phyloP scores from a whole-genome alignment of 176 grass and related monocot species.

The Ensete glaucum region DNA sequence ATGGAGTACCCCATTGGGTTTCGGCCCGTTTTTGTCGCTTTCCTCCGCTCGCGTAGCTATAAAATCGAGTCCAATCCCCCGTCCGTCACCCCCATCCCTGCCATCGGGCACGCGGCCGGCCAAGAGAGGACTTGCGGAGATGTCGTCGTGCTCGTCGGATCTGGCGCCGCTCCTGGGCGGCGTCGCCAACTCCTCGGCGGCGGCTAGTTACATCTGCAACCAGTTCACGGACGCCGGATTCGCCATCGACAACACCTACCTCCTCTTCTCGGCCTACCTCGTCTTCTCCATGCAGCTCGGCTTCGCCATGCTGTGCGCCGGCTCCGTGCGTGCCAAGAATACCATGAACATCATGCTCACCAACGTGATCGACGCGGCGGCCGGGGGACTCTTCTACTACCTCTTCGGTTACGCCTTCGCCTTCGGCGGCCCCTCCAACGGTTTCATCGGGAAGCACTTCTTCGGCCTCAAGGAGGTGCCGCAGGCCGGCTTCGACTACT shows the following conservation, averaged over 20 bases:
- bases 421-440: slow-evolving; percentile 76
- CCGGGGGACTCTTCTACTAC: slow-evolving; percentile 88
- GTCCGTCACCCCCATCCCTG: not conserved
- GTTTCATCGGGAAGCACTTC: slow-evolving; percentile 87
- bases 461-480: slow-evolving; percentile 73
- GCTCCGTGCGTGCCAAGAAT: slow-evolving; percentile 89
- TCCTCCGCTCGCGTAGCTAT: not conserved
- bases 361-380: slow-evolving; percentile 83
- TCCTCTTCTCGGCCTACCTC: slow-evolving; percentile 94
- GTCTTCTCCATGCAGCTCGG: slow-evolving; percentile 97
- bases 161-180: slow-evolving; percentile 57
- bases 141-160: slow-evolving; percentile 66
- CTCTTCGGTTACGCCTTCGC: slow-evolving; percentile 95
- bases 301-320: slow-evolving; percentile 91
- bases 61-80: not conserved
- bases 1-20: not conserved
- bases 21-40: not conserved
- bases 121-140: slow-evolving; percentile 1
- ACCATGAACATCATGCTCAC: slow-evolving; percentile 99
- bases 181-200: slow-evolving; percentile 54
- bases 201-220: slow-evolving; percentile 38
- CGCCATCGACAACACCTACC: slow-evolving; percentile 83
- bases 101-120: not conserved
- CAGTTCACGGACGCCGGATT: slow-evolving; percentile 58
- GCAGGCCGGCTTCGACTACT: slow-evolving; percentile 56